Percentiles rank a stretch among this genome's conserved stretches.
Conservation (phyloP, 345 rosid genomes). For the Hirschfeldia incana region DNA sequence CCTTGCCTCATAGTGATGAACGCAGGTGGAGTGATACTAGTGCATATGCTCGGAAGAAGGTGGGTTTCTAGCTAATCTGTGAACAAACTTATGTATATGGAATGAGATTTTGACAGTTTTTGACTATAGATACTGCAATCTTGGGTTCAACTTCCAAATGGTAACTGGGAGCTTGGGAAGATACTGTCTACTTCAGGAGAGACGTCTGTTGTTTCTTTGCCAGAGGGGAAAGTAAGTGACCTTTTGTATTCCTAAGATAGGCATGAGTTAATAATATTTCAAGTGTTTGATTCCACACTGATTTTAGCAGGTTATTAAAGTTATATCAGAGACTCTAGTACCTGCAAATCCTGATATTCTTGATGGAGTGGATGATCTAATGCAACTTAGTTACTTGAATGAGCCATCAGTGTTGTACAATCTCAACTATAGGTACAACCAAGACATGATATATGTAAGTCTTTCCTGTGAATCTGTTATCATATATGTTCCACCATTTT, state of each 20-base stretch:
- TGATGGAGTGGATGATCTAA: conserved; percentile 96
- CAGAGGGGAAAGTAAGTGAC: conserved; percentile 77
- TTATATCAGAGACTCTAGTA: conserved; percentile 68
- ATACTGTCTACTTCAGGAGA: conserved; percentile 64
- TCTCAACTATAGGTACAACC: conserved; percentile 84
- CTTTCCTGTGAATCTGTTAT: conserved; percentile 22
- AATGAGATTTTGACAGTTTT: conserved; percentile 28
- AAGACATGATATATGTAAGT: conserved; percentile 92
- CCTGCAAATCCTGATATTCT: conserved; percentile 98
- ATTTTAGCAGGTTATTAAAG: conserved; percentile 58
- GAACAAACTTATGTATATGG: neutral
- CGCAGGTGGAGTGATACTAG: conserved; percentile 77
- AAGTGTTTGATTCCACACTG: conserved; percentile 18
- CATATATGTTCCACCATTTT: neutral
- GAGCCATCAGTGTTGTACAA: conserved; percentile 95
- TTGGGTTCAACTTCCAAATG: conserved; percentile 84
- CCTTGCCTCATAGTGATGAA: conserved; percentile 53
- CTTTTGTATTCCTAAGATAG: conserved; percentile 18
- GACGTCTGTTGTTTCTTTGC: conserved; percentile 64
- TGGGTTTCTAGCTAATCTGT: neutral
- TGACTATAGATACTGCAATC: conserved; percentile 73
- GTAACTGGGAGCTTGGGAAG: conserved; percentile 88
- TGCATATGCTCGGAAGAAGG: conserved; percentile 77
- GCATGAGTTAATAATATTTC: conserved; percentile 8
- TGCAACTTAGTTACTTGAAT: conserved; percentile 97